phyloP scores from a whole-genome alignment of 176 grass and related monocot genomes.

The Alopecurus myosuroides region DNA sequence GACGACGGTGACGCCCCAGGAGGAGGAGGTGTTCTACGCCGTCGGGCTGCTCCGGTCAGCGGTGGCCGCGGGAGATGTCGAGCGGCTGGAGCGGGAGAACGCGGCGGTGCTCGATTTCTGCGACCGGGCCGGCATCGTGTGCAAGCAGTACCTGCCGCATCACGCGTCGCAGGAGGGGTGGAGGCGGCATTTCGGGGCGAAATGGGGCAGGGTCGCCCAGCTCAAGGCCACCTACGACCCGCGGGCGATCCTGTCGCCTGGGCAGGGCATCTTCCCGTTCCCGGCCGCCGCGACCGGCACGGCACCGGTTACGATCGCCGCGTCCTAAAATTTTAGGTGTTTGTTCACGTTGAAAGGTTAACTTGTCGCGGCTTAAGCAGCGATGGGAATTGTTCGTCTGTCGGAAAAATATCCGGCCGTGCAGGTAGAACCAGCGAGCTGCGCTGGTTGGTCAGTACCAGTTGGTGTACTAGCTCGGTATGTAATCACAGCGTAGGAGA shows the following conservation, averaged over 20 bases:
- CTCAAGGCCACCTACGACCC: conserved; percentile 37
- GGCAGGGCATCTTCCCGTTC: conserved; percentile 32
- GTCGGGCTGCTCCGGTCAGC: conserved; percentile 37
- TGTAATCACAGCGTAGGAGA: too few relatives aligned
- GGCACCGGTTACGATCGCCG: neutral
- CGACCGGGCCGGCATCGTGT: conserved; percentile 2
- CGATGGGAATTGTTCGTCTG: too few relatives aligned
- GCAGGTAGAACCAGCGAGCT: too few relatives aligned
- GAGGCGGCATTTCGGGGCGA: conserved; percentile 36
- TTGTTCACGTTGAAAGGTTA: neutral
- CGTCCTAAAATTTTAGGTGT: neutral
- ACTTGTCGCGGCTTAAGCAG: too few relatives aligned
- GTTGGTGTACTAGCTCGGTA: too few relatives aligned
- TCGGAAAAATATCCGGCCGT: too few relatives aligned
- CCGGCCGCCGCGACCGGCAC: neutral
- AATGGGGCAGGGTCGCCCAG: conserved; percentile 28
- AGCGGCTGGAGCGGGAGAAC: conserved; percentile 30
- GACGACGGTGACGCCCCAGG: conserved; percentile 14
- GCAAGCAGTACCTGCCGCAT: conserved; percentile 44
- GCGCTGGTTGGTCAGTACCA: too few relatives aligned
- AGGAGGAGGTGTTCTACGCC: conserved; percentile 45
- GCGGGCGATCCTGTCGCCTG: conserved; percentile 29
- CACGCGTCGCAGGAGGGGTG: conserved; percentile 27
- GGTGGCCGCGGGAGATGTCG: neutral
- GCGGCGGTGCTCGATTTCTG: conserved; percentile 26